Evolutionary conservation across 208 protist species (phyloP).

Genomic region (Trypanosoma conorhini): DNA sequence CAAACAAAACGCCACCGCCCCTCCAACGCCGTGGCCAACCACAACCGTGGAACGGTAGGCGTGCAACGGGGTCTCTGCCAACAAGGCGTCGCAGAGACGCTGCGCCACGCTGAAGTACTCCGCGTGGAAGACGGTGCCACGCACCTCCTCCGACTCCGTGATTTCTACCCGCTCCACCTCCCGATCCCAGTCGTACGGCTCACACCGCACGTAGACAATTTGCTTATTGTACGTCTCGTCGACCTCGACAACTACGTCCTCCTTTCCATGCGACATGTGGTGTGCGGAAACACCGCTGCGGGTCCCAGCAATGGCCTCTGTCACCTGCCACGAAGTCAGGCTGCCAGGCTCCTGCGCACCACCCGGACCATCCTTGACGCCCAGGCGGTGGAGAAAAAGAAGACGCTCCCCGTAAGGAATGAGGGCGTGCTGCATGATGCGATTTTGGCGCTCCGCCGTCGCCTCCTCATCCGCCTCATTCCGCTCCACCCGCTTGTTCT

Average conservation of each 20-base stretch:
- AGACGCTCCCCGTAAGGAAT: slow-evolving; percentile 74
- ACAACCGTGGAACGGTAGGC: slow-evolving; percentile 72
- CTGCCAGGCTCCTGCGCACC: slow-evolving; percentile 27
- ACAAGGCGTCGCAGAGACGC: slow-evolving; percentile 58
- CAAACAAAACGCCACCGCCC: slow-evolving; percentile 58
- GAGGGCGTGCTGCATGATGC: slow-evolving; percentile 81
- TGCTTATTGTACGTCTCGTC: slow-evolving; percentile 86
- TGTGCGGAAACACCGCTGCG: slow-evolving; percentile 73
- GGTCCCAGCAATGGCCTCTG: slow-evolving; percentile 67
- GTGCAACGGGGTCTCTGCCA: slow-evolving; percentile 72
- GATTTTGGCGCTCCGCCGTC: slow-evolving; percentile 81
- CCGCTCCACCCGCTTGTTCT: slow-evolving; percentile 37
- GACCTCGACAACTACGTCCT: slow-evolving; percentile 76
- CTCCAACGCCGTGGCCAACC: slow-evolving; percentile 77
- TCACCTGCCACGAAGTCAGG: slow-evolving; percentile 68
- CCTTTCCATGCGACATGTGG: slow-evolving; percentile 59
- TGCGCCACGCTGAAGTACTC: slow-evolving; percentile 52
- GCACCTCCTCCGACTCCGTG: slow-evolving; percentile 72
- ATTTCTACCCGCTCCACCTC: slow-evolving; percentile 75
- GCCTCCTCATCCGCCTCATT: slow-evolving; percentile 69
- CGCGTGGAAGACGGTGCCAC: slow-evolving; percentile 61
- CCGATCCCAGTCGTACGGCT: slow-evolving; percentile 62
- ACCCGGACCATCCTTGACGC: slow-evolving; percentile 8
- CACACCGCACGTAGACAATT: slow-evolving; percentile 72
- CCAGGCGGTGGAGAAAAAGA: slow-evolving; percentile 62